Conservation (phyloP, 768 basidiomycete species). For the Myochromella boudieri region DNA sequence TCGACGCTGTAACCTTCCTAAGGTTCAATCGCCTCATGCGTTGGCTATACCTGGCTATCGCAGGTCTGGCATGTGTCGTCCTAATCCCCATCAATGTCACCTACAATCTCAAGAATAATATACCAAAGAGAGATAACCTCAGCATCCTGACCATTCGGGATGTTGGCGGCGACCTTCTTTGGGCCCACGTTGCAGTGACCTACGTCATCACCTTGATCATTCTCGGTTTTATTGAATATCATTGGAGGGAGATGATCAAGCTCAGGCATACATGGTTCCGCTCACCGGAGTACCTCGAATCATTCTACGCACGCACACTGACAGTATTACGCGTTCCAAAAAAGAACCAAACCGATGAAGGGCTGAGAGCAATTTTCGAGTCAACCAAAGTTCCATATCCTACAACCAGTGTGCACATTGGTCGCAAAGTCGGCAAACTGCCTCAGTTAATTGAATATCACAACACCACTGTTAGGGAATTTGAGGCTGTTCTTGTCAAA, state of each 20-base stretch:
- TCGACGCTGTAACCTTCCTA: constrained; percentile 91
- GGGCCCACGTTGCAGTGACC: constrained; percentile 79
- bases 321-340: constrained; percentile 79
- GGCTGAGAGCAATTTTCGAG: constrained; percentile 75
- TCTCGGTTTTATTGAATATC: constrained; percentile 65
- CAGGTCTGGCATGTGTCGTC: constrained; percentile 62
- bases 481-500: constrained; percentile 85
- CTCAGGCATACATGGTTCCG: constrained; percentile 89
- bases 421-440: constrained; percentile 82
- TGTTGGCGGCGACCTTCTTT: constrained; percentile 68
- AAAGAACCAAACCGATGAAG: constrained; percentile 82
- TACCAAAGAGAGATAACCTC: constrained; percentile 55
- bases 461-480: constrained; percentile 90
- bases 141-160: constrained; percentile 87
- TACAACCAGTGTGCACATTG: constrained; percentile 87
- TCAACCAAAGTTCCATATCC: constrained; percentile 81
- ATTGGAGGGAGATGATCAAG: constrained; percentile 77
- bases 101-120: constrained; percentile 76
- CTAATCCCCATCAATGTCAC: constrained; percentile 86
- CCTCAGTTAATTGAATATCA: constrained; percentile 91
- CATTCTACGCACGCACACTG: constrained; percentile 93
- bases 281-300: constrained; percentile 82
- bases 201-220: constrained; percentile 81
- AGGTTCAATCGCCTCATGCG: constrained; percentile 89
- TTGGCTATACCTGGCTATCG: constrained; percentile 64